Evolutionary conservation across 495 filamentous ascomycete genomes (phyloP).

Genomic region (Neurospora hispaniola): DNA sequence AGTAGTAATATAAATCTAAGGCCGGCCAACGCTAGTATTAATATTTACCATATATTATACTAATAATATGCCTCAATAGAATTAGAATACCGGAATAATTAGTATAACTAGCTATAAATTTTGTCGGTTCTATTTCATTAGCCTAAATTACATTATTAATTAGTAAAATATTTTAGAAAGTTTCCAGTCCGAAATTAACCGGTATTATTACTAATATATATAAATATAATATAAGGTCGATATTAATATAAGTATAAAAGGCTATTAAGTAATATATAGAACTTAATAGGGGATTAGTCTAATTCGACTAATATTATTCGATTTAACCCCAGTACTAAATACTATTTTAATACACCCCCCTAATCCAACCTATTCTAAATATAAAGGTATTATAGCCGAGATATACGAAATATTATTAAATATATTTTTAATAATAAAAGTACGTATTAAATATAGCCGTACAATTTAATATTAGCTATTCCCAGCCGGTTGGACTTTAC

Average conservation of each 20-base stretch:
- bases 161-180: too few relatives aligned
- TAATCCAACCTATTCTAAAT: not conserved
- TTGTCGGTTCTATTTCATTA: too few relatives aligned
- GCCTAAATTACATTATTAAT: too few relatives aligned
- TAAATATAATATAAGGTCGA: not conserved
- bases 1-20: too few relatives aligned
- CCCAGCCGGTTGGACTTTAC: not conserved
- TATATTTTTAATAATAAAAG: not conserved
- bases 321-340: not conserved
- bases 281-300: not conserved
- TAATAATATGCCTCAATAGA: too few relatives aligned
- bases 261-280: not conserved
- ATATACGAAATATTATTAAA: not conserved
- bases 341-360: not conserved
- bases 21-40: too few relatives aligned
- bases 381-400: not conserved
- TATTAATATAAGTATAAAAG: not conserved
- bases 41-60: too few relatives aligned
- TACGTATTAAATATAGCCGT: not conserved
- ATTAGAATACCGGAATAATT: too few relatives aligned
- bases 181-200: not conserved
- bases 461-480: not conserved
- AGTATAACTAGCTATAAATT: too few relatives aligned
- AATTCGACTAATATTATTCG: not conserved
- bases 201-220: not conserved